Percentiles rank a stretch among this genome's conserved stretches.
These are phyloP conservation scores for Cruciata laevipes DNA, from an alignment of 257 asterid genomes.

Conservation along the genomic window DNA sequence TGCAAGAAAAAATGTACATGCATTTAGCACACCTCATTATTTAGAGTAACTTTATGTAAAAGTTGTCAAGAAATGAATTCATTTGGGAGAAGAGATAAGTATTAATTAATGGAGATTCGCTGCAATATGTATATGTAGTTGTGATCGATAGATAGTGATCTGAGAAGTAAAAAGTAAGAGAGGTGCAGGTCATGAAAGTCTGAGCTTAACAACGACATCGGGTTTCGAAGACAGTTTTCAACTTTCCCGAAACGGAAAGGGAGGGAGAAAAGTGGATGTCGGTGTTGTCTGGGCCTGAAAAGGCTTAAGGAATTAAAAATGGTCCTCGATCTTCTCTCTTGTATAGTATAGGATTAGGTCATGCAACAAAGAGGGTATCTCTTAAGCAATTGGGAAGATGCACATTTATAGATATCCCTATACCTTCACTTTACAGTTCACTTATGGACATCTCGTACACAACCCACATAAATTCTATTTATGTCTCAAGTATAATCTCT, in stretches of 20 bases:
- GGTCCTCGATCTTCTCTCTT: constrained; percentile 26
- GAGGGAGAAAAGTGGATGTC: constrained; percentile 33
- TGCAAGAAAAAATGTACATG: no score
- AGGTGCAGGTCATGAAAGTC: constrained; percentile 30
- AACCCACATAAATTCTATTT: no score
- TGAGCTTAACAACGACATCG: constrained; percentile 40
- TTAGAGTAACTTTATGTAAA: background rate
- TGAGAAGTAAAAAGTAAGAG: background rate
- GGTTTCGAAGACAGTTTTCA: constrained; percentile 38
- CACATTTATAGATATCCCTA: constrained; percentile 3
- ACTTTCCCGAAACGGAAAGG: constrained; percentile 36
- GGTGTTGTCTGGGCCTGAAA: constrained; percentile 40
- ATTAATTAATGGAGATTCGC: no score
- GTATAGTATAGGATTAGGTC: constrained; percentile 38
- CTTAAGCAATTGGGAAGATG: constrained; percentile 34
- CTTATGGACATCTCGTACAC: no score
- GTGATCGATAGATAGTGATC: background rate
- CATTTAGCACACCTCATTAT: no score
- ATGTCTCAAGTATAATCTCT: no score
- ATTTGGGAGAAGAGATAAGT: background rate
- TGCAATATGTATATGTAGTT: no score
- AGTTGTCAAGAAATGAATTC: background rate
- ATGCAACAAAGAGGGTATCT: constrained; percentile 30
- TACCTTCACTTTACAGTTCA: constrained; percentile 1
- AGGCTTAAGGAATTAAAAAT: constrained; percentile 34